phyloP scores from a whole-genome alignment of 2,329 filamentous ascomycete genomes.

The Ophiostoma sp. region DNA sequence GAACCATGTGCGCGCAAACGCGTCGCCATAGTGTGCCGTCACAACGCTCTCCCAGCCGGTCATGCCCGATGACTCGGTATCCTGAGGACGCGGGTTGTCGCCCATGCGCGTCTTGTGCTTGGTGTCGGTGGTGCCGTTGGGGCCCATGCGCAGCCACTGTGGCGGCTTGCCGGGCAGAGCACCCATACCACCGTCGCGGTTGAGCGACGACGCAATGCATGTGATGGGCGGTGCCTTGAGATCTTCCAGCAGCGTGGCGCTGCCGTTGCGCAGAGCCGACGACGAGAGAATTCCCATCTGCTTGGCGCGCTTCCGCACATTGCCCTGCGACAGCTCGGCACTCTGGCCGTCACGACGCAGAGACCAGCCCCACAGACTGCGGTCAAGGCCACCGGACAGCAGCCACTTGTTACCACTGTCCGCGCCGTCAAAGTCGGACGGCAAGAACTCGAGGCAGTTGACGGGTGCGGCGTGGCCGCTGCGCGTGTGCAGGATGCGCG shows the following conservation, averaged over 20 bases:
- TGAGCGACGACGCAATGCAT: slow-evolving; percentile 83
- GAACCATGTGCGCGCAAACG: slow-evolving; percentile 89
- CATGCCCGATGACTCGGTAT: slow-evolving; percentile 66
- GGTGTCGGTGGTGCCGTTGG: background rate
- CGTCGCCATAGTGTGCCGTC: slow-evolving; percentile 82
- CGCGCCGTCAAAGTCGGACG: slow-evolving; percentile 80
- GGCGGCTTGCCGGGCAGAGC: slow-evolving; percentile 69
- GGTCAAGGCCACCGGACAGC: slow-evolving; percentile 79
- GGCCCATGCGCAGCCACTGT: slow-evolving; percentile 68
- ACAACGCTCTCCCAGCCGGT: slow-evolving; percentile 97
- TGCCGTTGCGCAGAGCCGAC: slow-evolving; percentile 45
- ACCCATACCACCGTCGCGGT: slow-evolving; percentile 90
- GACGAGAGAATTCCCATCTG: slow-evolving; percentile 69
- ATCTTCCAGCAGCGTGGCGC: slow-evolving; percentile 57
- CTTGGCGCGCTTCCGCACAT: slow-evolving; percentile 80
- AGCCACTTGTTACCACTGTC: slow-evolving; percentile 91
- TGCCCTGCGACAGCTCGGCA: slow-evolving; percentile 85
- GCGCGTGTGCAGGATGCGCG: slow-evolving; percentile 76
- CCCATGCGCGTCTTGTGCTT: slow-evolving; percentile 42
- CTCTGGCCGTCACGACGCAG: slow-evolving; percentile 90
- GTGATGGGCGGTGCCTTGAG: slow-evolving; percentile 90
- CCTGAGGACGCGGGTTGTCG: slow-evolving; percentile 44
- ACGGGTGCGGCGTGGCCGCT: slow-evolving; percentile 86
- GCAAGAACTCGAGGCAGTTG: slow-evolving; percentile 76
- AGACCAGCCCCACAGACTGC: slow-evolving; percentile 95